A percentile compares a stretch with the other conserved stretches of the same genome.
phyloP scores from a whole-genome alignment of 441 rosid species.

The Sinapis alba region DNA sequence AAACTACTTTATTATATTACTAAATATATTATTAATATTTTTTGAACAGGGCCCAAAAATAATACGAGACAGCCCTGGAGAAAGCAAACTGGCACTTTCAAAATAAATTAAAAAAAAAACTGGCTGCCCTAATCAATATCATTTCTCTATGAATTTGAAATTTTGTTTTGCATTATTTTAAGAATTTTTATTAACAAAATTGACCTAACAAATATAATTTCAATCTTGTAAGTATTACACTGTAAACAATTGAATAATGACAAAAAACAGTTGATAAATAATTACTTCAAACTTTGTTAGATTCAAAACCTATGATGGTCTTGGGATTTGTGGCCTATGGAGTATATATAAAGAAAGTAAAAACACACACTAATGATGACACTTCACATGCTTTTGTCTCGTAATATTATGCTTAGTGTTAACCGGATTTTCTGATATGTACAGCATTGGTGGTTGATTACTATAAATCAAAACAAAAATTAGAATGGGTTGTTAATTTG shows the following conservation, averaged over 20 bases:
- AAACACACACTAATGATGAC: slow-evolving; percentile 30
- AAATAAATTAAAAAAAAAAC: neutral
- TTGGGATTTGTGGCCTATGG: slow-evolving; percentile 37
- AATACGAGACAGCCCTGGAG: too few relatives aligned
- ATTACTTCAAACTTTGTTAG: slow-evolving; percentile 1
- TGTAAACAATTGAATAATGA: neutral
- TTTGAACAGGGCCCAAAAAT: too few relatives aligned
- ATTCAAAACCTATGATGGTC: neutral
- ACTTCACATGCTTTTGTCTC: slow-evolving; percentile 34
- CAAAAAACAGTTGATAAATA: neutral
- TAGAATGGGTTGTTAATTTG: neutral
- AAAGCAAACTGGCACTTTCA: neutral
- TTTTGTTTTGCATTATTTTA: neutral
- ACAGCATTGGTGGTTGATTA: slow-evolving; percentile 8
- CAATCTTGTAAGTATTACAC: neutral
- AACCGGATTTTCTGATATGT: slow-evolving; percentile 8
- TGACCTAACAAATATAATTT: neutral
- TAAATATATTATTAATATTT: too few relatives aligned
- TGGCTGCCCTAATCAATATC: neutral
- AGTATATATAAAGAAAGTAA: neutral
- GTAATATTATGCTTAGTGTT: slow-evolving; percentile 7
- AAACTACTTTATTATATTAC: too few relatives aligned
- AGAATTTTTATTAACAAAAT: neutral
- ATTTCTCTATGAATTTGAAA: neutral
- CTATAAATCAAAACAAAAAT: neutral